Base-by-base conservation (phyloP, 148 eudicot genomes). In the Diospyros kaki region DNA sequence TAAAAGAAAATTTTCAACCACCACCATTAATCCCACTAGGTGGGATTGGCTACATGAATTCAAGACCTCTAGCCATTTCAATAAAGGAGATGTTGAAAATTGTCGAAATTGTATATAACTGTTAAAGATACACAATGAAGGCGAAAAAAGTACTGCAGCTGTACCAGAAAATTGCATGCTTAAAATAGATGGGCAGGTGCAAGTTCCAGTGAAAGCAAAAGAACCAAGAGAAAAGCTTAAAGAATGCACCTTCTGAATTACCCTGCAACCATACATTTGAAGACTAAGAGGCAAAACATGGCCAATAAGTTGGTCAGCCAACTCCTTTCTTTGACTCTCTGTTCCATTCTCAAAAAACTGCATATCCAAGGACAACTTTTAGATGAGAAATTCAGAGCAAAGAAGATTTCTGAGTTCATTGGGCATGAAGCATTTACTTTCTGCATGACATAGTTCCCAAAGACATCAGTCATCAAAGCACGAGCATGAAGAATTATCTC, bases 201-300 rank as follows among this genome's bases (percentile, higher is more conserved):
- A 28, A 28, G 28, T 28, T 28, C 28, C 28, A 28, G 28, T 28
- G 28, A 28, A 28, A 28, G 28, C 28, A 28, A 28, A 28, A 28
- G 28, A 28, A 28, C 28, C 28, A 28, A 28, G 28, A 28, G 28
- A 28, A 0, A 28, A 76, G 76, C 42, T 52, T 28, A 58, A 54
- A 54, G 52, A 55, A 72, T 39, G 48, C 48, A 90, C 94, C 94
- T 90, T 90, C 56, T 90, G 91, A 44, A 90, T 86, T 44, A 90
- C 94, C 80, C 94, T 81, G 82, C 94, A 90, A 54, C 94, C 90
- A 80, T 90, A 90, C 90, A 88, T 90, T 67, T 90, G 94, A 71
- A 90, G 88, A 79, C 88, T 90, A 15, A 90, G 84, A 71, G 86
- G 86, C 80, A 90, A 78, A 51, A 90, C 91, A 78, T 88, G 89